Conservation (phyloP, 2,329 filamentous ascomycete genomes). For the Alternaria sp. region DNA sequence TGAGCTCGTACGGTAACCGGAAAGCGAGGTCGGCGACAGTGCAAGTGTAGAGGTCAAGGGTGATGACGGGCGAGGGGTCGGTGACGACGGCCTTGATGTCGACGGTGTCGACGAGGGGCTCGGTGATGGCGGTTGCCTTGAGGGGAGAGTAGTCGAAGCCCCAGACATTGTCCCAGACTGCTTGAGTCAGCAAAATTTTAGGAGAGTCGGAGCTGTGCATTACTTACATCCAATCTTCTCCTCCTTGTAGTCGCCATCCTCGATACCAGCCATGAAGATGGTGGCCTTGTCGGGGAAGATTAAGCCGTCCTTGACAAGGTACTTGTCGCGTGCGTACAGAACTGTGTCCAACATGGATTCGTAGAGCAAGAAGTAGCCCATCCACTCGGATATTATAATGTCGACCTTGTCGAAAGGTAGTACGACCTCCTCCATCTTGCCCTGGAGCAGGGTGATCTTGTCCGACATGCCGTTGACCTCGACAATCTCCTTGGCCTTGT, state of each 20-base stretch:
- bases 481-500: constrained; percentile 97
- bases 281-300: constrained; percentile 99
- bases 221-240: constrained; percentile 95
- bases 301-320: constrained; percentile 83
- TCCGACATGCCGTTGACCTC: constrained; percentile 87
- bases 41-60: constrained; percentile 92
- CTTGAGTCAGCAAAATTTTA: not conserved
- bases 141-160: constrained; percentile 96
- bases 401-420: constrained; percentile 95
- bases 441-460: constrained; percentile 97
- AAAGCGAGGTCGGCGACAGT: constrained; percentile 85
- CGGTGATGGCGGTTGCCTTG: constrained; percentile 90
- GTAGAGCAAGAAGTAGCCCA: constrained; percentile 99
- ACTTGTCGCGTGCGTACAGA: constrained; percentile 92
- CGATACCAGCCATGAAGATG: constrained; percentile 95
- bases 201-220: not conserved
- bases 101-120: constrained; percentile 96
- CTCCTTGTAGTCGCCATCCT: constrained; percentile 99
- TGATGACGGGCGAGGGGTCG: constrained; percentile 84
- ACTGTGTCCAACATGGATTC: constrained; percentile 99
- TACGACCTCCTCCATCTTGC: constrained; percentile 99
- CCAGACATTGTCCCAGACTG: constrained; percentile 99
- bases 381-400: constrained; percentile 99
- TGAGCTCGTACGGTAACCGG: constrained; percentile 77
- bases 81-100: constrained; percentile 97